Conservation (phyloP, 2,329 filamentous ascomycete species). For the Hymenoscyphus fraxineus region DNA sequence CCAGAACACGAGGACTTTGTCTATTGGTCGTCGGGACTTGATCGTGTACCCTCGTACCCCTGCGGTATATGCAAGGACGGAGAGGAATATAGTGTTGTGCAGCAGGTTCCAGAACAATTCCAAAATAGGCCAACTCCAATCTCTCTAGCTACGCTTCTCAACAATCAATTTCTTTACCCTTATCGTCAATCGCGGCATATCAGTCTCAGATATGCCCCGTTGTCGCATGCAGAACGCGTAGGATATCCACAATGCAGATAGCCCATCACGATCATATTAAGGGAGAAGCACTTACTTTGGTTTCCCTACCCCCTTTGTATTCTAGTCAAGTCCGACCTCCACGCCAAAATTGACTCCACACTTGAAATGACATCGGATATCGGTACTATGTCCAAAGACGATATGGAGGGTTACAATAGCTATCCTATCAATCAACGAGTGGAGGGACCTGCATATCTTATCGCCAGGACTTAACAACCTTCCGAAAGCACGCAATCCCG, state of each 20-base stretch:
- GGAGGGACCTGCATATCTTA: conserved; percentile 1
- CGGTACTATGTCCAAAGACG: not conserved
- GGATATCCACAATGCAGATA: not conserved
- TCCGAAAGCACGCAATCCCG: conserved; percentile 2
- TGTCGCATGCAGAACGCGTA: not conserved
- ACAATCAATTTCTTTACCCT: not conserved
- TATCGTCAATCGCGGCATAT: conserved; percentile 3
- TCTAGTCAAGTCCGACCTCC: not conserved
- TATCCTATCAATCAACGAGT: not conserved
- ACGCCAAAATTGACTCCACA: not conserved
- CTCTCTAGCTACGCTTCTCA: not conserved
- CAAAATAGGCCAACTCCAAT: not conserved
- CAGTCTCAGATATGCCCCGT: not conserved
- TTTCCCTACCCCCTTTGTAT: not conserved
- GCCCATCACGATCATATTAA: not conserved
- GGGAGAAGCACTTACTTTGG: not conserved
- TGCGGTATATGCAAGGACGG: not conserved
- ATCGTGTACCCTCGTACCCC: not conserved
- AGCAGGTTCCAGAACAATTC: not conserved
- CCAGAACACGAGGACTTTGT: not conserved
- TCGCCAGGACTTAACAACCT: not conserved
- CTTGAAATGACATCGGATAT: not conserved
- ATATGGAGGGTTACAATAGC: not conserved
- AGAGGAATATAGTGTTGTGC: not conserved
- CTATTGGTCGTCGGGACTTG: not conserved